These are phyloP conservation scores for Fusarium papillatum DNA, from an alignment of 2,329 filamentous ascomycete genomes.

Conservation along the genomic window DNA sequence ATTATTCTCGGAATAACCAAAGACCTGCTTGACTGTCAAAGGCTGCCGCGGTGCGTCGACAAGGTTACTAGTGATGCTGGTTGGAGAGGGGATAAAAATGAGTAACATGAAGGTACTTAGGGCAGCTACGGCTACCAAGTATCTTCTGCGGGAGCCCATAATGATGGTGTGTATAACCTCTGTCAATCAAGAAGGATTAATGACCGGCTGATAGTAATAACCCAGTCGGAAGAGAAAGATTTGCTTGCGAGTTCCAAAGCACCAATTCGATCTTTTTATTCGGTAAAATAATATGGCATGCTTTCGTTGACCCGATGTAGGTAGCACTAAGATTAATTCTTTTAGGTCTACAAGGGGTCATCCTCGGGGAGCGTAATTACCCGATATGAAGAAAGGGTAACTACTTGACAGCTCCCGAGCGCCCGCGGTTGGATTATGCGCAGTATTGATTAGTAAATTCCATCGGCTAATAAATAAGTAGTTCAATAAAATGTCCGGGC, in stretches of 20 bases:
- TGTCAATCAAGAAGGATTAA: not conserved
- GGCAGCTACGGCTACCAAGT: not conserved
- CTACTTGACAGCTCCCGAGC: not conserved
- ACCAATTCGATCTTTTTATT: slow-evolving; percentile 53
- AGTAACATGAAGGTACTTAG: slow-evolving; percentile 4
- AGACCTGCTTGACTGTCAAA: not conserved
- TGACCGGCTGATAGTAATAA: not conserved
- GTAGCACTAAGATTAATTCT: too few species aligned
- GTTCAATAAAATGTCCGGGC: not conserved
- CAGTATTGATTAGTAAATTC: not conserved
- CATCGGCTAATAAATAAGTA: not conserved
- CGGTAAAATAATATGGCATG: slow-evolving; percentile 51
- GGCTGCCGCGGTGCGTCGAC: not conserved
- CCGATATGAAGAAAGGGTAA: not conserved
- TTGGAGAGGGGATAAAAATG: not conserved
- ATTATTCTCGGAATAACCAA: not conserved
- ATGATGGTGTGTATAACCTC: not conserved
- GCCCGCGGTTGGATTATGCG: not conserved
- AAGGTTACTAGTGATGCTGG: not conserved
- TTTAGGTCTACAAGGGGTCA: slow-evolving; percentile 18
- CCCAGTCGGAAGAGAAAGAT: not conserved
- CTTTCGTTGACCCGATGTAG: slow-evolving; percentile 47
- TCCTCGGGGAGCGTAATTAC: not conserved
- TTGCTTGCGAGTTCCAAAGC: too few species aligned
- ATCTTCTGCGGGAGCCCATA: not conserved